A percentile compares a stretch with the other conserved stretches of the same genome.
Conservation (phyloP, 1,139 yeast species). For the Casaregolazyma lundiana region DNA sequence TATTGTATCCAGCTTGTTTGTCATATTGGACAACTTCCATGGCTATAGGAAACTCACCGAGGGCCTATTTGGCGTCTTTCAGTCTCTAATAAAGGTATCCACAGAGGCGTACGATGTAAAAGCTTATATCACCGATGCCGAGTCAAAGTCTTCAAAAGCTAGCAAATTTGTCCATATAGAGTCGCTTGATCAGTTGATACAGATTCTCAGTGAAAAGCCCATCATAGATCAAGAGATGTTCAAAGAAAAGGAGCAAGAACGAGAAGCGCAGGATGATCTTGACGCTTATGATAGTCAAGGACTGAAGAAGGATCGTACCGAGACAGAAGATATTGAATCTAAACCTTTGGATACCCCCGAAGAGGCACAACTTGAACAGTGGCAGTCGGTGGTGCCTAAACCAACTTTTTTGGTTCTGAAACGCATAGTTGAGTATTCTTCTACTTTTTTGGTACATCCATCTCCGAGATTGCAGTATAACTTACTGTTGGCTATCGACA, state of each 20-base stretch:
- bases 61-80: conserved; percentile 70
- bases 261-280: conserved; percentile 22
- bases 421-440: conserved; percentile 64
- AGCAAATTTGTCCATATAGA: conserved; percentile 11
- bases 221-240: conserved; percentile 35
- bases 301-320: conserved; percentile 21
- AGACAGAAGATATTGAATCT: conserved; percentile 28
- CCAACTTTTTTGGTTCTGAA: conserved; percentile 54
- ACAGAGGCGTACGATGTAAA: conserved; percentile 32
- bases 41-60: conserved; percentile 70
- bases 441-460: conserved; percentile 64
- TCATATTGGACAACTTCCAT: conserved; percentile 75
- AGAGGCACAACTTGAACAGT: conserved; percentile 35
- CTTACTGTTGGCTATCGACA: conserved; percentile 48
- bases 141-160: conserved; percentile 8
- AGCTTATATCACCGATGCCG: conserved; percentile 7
- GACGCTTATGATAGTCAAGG: conserved; percentile 28
- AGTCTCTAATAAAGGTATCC: conserved; percentile 56
- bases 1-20: conserved; percentile 66
- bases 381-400: conserved; percentile 65
- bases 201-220: conserved; percentile 38
- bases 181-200: conserved; percentile 22
- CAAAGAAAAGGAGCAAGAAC: conserved; percentile 17
- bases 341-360: conserved; percentile 27
- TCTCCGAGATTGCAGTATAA: conserved; percentile 53